Base-by-base conservation (phyloP, 352 stramenopile species). In the Bremia lactucae region DNA sequence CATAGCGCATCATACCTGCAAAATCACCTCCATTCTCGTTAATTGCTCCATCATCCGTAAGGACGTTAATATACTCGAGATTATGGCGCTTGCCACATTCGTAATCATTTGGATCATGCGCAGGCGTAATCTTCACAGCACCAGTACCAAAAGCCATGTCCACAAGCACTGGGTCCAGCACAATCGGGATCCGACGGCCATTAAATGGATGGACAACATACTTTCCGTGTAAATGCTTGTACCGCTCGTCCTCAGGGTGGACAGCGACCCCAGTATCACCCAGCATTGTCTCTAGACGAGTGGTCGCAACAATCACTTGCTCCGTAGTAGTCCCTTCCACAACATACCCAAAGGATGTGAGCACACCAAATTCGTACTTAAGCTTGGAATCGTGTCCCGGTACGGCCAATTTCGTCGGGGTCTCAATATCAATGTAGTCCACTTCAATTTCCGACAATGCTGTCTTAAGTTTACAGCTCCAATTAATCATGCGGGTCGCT, bases 211-310 rank as follows among this genome's bases (percentile, higher is more conserved):
- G 97, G 40, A 97, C 62, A 25, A 99, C 80, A 42, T 72, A 88
- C 70, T 98, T 99, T 46, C 96, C 95, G 65, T 99, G 96, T 36
- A 99, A 70, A 63, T 99, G 95, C 54, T 68, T 97, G 81, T 99
- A 99, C 14, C 97, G 82, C 24, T 83, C 64, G 72, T 99, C 97
- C 21, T 99, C 87, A 0, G 97, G 96, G 78, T 99, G 97, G 16
- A 99, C 87, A 0, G 97, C 97, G 15, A 99, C 93, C 26, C 91
- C 95, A 4, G 84, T 90, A 76, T 99, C 97, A 24, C 97, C 97
- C 19, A 99, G 71, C 95, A 99, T 99, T 5, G 97, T 99, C 77
- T 99, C 97, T 4, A 99, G 72, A 86, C 97, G 96, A 25, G 97
- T 99, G 1, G 97, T 91, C 3, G 72, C 75, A 20, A 90, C 75